Conservation (phyloP, 2,329 filamentous ascomycete species). For the Alternaria metachromatica region DNA sequence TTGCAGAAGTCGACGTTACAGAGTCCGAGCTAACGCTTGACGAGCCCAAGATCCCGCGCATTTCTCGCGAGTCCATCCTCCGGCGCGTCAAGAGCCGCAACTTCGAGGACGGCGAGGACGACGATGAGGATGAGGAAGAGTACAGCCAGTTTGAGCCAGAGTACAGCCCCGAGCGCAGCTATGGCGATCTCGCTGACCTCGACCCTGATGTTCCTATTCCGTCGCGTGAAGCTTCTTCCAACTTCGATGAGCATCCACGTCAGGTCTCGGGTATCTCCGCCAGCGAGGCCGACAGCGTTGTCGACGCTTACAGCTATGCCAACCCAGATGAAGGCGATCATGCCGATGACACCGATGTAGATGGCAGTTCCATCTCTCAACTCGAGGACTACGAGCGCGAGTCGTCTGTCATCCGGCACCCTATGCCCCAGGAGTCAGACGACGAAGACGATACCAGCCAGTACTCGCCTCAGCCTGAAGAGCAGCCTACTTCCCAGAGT, state of each 20-base stretch:
- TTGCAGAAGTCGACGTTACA: conserved; percentile 40
- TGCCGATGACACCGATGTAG: conserved; percentile 63
- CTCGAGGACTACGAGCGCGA: conserved; percentile 53
- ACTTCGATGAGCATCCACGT: conserved; percentile 64
- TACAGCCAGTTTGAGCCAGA: conserved; percentile 48
- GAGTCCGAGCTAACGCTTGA: conserved; percentile 39
- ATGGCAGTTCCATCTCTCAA: conserved; percentile 55
- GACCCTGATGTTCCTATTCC: conserved; percentile 92
- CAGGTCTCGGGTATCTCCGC: conserved; percentile 68
- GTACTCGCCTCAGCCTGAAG: conserved; percentile 58
- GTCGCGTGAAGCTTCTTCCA: conserved; percentile 74
- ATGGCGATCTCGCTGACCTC: conserved; percentile 61
- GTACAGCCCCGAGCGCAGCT: conserved; percentile 64
- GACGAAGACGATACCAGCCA: conserved; percentile 64
- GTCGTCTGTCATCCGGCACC: conserved; percentile 64
- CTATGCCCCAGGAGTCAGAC: conserved; percentile 36
- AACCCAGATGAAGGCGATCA: conserved; percentile 65
- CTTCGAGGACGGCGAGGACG: conserved; percentile 60
- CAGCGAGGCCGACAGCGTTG: conserved; percentile 55
- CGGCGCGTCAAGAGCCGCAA: conserved; percentile 76
- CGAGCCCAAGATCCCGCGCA: conserved; percentile 74
- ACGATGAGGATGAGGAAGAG: conserved; percentile 55
- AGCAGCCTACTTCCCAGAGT: conserved; percentile 44
- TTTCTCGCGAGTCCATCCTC: conserved; percentile 92
- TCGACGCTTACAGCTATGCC: conserved; percentile 67